These are phyloP conservation scores for Lactarius pseudohatsudake DNA, from an alignment of 768 basidiomycete species.

Conservation along the genomic window DNA sequence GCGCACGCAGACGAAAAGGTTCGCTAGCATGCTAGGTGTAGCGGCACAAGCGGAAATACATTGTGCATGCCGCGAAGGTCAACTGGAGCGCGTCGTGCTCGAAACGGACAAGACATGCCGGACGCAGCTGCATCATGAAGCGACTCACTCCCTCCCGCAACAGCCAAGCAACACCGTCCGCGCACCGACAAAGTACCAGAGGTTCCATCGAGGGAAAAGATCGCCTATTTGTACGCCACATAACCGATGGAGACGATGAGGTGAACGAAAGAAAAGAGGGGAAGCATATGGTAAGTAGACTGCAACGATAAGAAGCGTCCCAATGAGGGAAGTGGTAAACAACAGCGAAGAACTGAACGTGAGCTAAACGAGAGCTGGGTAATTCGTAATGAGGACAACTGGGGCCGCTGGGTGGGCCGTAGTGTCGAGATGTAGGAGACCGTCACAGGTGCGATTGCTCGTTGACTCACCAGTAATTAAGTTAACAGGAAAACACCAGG, in stretches of 20 bases:
- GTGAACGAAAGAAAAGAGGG: slow-evolving; percentile 67
- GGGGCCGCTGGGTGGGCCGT: no score
- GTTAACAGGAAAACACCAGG: no score
- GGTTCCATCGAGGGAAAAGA: slow-evolving; percentile 53
- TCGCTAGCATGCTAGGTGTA: slow-evolving; percentile 60
- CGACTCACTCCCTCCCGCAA: no score
- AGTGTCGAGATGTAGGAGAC: no score
- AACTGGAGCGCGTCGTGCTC: slow-evolving; percentile 46
- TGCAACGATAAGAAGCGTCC: slow-evolving; percentile 62
- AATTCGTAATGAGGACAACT: no score
- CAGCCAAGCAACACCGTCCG: no score
- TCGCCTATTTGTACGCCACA: slow-evolving; percentile 56
- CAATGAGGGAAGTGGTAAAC: slow-evolving; percentile 52
- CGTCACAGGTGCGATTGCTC: no score
- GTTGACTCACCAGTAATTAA: no score
- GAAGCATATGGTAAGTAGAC: slow-evolving; percentile 60
- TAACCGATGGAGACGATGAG: slow-evolving; percentile 62
- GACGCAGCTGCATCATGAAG: no score
- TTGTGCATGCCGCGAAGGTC: background rate
- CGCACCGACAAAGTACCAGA: no score
- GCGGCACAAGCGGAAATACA: slow-evolving; percentile 41
- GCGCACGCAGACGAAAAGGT: slow-evolving; percentile 59
- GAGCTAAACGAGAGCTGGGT: no score
- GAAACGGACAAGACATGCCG: slow-evolving; percentile 43
- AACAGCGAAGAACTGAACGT: no score